phyloP scores from a whole-genome alignment of 257 asterid genomes.

The Asclepias syriaca region DNA sequence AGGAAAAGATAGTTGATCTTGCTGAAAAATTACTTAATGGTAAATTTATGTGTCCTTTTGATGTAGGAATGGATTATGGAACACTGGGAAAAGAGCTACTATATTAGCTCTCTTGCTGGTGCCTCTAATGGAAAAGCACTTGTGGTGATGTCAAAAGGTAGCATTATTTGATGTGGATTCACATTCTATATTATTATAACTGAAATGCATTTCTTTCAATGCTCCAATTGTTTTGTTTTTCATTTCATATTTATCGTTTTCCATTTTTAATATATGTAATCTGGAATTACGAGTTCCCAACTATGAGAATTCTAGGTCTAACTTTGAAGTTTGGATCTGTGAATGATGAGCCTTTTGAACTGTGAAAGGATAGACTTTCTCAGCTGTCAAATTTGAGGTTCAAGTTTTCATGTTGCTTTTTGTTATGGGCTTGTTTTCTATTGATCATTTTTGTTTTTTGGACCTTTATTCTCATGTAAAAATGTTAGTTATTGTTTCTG shows the following conservation, averaged over 20 bases:
- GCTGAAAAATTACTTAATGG: not conserved
- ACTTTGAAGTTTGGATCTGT: no score
- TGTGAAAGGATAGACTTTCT: not conserved
- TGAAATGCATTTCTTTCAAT: not conserved
- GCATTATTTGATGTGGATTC: conserved; percentile 2
- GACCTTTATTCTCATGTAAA: not conserved
- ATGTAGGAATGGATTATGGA: conserved; percentile 48
- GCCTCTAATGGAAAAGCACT: conserved; percentile 37
- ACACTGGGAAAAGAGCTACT: conserved; percentile 46
- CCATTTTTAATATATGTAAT: not conserved
- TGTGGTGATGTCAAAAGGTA: conserved; percentile 52
- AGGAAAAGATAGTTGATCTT: not conserved
- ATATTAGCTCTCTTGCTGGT: conserved; percentile 44
- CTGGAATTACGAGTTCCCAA: not conserved
- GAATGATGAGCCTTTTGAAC: not conserved
- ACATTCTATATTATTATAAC: not conserved
- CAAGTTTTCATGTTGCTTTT: not conserved
- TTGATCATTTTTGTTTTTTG: not conserved
- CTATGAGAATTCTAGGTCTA: not conserved
- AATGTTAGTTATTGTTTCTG: not conserved
- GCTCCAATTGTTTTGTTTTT: not conserved
- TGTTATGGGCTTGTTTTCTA: not conserved
- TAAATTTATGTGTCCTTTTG: conserved; percentile 7
- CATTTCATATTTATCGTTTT: not conserved
- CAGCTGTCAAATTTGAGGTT: not conserved